Evolutionary conservation across 352 stramenopile species (phyloP), one percentile per base, ranked within the genome.

Genomic region (Phytophthora fragariaefolia): DNA sequence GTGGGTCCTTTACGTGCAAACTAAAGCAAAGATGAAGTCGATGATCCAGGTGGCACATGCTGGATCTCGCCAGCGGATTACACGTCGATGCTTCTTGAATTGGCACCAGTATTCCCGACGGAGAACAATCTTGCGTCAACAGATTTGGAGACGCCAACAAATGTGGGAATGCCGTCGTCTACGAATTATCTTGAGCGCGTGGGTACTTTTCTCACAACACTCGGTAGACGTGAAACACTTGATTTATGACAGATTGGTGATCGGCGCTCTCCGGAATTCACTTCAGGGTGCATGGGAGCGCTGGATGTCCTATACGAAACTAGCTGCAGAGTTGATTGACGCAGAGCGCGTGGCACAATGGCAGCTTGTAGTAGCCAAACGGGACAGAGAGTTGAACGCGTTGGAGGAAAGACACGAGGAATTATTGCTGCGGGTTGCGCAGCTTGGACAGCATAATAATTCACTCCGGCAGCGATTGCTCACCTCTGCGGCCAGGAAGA

Each of bases 1-100:
- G 10, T 80, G 71, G 75, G 55, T 56, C 15, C 8, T 61, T 38
- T 72, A 66, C 48, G 42, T 66, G 12, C 51, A 58, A 30, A 15
- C 24, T 8, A 70, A 65, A 47, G 24, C 17, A n/a, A 54, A 65
- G 23, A 57, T 15, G 5, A 36, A 60, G 5, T 28, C 43, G 18
- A 42, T 66, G n/a, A 18, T 69, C 6, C 28, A 13, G 17, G 40
- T 51, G 22, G 48, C 61, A 3, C 42, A n/a, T 15, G 15, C 30
- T 5, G 52, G 71, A 18, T 57, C 67, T 55, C 24, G 49, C 6
- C 63, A 54, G 13, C 55, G 51, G 7, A 50, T 27, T 9, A 17
- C 12, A 45, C 43, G 55, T 13, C 50, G 55, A 12, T 53, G 40
- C 36, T 66, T 75, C 22, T 20, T 58, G 18, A 22, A 62, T 27